Evolutionary conservation across 2,329 filamentous ascomycete species (phyloP), one percentile per base, ranked within the genome.

Genomic region (Cladosporium colombiae): DNA sequence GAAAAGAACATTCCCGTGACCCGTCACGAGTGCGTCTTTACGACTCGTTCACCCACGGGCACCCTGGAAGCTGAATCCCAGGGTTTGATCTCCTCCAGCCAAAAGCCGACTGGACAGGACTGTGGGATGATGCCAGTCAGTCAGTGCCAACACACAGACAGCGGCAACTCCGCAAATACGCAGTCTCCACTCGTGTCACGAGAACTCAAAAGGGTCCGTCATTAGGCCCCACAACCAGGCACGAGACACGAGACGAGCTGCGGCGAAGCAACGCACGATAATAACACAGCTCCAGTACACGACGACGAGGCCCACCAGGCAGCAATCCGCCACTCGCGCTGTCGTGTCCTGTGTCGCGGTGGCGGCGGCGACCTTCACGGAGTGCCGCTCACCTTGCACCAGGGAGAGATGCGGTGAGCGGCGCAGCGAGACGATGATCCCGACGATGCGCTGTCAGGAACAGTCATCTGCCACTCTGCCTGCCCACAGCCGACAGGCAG

Each of bases 401-500:
- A 31, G 8, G 10, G 52, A 29, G 52, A 29, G 29, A 33, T 55
- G 52, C 52, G 52, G 52, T 55, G 52, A 55, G 52, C 52, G 52
- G 52, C 52, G 29, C 52, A 55, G 52, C 40, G 40, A 46, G 40
- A 52, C 49, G 49, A 40, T 37, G 55, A 57, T 57, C 55, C 55
- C 33, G 55, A 25, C 55, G 55, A 40, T 57, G 55, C 55, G 55
- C 55, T 57, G 55, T 57, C 55, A 57, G 33, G 55, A 57, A 57
- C 55, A 57, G 55, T 57, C 55, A 57, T 57, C 55, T 57, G 55
- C 33, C 55, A 57, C 27, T n/a, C 18, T 44, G 37, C 50, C 18
- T 44, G 37, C 50, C 18, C 53, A 37, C n/a, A 57, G 53, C 53
- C 29, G 53, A 23, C 53, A 35, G 46, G 46, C 46, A 23, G 8